phyloP scores from a whole-genome alignment of 495 filamentous ascomycete genomes.

The Podospora australis region DNA sequence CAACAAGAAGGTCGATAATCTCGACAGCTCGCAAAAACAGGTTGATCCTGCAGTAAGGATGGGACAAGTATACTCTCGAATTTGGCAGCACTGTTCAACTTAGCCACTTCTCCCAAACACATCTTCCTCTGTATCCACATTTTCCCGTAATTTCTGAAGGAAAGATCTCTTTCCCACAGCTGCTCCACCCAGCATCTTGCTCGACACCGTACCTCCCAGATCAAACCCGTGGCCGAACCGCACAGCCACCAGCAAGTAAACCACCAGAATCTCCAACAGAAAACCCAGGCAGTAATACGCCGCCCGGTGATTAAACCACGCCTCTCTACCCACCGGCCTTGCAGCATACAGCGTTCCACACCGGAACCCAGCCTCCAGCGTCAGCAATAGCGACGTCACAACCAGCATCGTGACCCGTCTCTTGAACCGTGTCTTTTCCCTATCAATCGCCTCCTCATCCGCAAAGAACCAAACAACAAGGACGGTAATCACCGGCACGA shows the following conservation, averaged over 20 bases:
- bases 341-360: slow-evolving; percentile 5
- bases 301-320: slow-evolving; percentile 8
- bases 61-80: too few species aligned
- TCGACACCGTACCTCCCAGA: neutral
- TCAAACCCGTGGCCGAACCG: neutral
- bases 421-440: neutral
- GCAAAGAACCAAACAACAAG: neutral
- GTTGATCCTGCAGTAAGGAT: too few species aligned
- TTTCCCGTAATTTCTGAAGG: too few species aligned
- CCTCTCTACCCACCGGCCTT: neutral
- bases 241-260: neutral
- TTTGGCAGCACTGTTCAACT: too few species aligned
- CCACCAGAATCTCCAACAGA: slow-evolving; percentile 8
- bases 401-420: neutral
- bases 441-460: neutral
- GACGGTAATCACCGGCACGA: neutral
- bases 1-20: neutral
- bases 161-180: too few species aligned
- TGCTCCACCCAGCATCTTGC: neutral
- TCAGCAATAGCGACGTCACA: slow-evolving; percentile 5
- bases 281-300: slow-evolving; percentile 12
- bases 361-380: slow-evolving; percentile 10
- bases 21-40: too few species aligned
- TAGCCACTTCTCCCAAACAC: neutral
- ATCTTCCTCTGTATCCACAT: neutral